A percentile compares a stretch with the other conserved stretches of the same genome.
These are phyloP conservation scores for Ricinus communis DNA, from an alignment of 345 rosid species.

Conservation along the genomic window DNA sequence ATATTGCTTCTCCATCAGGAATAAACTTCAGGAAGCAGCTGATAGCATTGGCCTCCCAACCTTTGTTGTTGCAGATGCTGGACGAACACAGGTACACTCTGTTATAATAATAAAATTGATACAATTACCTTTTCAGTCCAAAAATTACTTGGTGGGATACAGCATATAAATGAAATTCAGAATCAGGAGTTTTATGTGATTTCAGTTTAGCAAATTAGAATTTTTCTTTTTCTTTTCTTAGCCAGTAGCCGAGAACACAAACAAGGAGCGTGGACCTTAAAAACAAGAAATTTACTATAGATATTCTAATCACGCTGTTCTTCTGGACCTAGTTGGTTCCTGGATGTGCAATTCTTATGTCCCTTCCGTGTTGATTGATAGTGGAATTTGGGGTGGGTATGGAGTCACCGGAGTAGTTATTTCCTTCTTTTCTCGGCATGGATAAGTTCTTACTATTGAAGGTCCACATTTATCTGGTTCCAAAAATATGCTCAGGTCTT, in stretches of 20 bases:
- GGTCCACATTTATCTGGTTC: background rate
- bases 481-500: background rate
- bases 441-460: background rate
- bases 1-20: conserved; percentile 41
- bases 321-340: background rate
- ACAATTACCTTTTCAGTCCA: background rate
- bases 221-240: background rate
- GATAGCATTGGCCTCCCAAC: conserved; percentile 80
- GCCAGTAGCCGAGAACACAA: background rate
- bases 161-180: background rate
- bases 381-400: background rate
- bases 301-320: background rate
- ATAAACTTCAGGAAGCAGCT: conserved; percentile 73
- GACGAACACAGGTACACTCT: conserved; percentile 69
- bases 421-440: background rate
- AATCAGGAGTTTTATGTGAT: background rate
- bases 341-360: background rate
- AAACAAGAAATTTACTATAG: background rate
- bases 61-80: conserved; percentile 95
- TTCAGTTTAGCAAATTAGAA: background rate
- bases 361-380: background rate
- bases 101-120: background rate
- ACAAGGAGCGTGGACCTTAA: background rate
- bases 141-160: too few relatives aligned
- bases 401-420: background rate